Conservation (phyloP, 2,329 filamentous ascomycete genomes). For the Colletotrichum cuscutae region DNA sequence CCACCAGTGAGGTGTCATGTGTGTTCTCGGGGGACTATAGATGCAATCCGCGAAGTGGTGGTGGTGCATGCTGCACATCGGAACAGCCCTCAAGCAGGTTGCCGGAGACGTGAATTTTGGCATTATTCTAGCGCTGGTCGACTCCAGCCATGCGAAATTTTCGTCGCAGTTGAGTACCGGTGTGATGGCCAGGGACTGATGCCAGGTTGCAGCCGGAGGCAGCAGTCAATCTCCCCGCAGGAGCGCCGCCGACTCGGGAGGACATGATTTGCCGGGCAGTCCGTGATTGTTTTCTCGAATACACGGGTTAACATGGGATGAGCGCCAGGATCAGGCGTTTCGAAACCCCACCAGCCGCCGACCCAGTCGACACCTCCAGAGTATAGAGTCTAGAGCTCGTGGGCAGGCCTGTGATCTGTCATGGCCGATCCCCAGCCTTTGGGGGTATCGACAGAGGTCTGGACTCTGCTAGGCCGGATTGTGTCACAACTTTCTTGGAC, state of each 20-base stretch:
- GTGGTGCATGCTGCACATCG: background rate
- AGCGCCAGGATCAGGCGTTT: slow-evolving; percentile 13
- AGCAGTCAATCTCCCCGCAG: slow-evolving; percentile 17
- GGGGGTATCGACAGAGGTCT: background rate
- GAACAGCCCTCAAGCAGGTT: background rate
- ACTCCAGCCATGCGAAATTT: background rate
- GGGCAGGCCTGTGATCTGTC: slow-evolving; percentile 15
- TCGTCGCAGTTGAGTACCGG: background rate
- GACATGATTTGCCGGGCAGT: slow-evolving; percentile 16
- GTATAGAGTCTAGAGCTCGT: background rate
- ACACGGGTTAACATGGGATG: slow-evolving; percentile 22
- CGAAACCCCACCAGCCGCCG: slow-evolving; percentile 19
- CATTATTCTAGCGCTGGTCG: slow-evolving; percentile 8
- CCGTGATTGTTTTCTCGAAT: slow-evolving; percentile 1
- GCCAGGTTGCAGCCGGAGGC: slow-evolving; percentile 5
- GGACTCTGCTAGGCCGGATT: background rate
- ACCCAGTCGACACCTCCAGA: background rate
- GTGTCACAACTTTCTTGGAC: background rate
- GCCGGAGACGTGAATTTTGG: slow-evolving; percentile 7
- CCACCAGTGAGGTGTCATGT: background rate
- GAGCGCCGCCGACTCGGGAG: background rate
- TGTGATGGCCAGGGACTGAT: background rate
- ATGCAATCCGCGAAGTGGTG: background rate
- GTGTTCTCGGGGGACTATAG: background rate
- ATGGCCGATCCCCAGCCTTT: slow-evolving; percentile 13